phyloP scores from a whole-genome alignment of 2,329 filamentous ascomycete genomes.

The Microthyrium microscopicum region DNA sequence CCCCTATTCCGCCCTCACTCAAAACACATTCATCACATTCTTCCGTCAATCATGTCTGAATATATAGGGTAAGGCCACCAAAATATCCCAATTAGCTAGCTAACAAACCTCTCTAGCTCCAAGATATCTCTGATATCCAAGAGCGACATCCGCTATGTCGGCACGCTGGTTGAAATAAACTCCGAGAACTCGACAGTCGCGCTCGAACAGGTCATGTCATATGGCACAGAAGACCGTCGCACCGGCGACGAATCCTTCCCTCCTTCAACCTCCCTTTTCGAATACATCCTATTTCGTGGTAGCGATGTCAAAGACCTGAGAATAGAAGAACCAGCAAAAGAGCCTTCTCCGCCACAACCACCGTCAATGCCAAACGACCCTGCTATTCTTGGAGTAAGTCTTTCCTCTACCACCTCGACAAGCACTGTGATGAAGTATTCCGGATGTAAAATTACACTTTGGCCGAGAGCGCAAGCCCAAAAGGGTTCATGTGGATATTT shows the following conservation, averaged over 20 bases:
- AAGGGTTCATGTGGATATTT: slow-evolving; percentile 94
- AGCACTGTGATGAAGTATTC: slow-evolving; percentile 76
- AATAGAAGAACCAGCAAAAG: slow-evolving; percentile 66
- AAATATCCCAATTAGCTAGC: slow-evolving; percentile 14
- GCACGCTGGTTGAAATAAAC: slow-evolving; percentile 93
- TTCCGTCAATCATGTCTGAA: slow-evolving; percentile 44
- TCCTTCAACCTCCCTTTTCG: slow-evolving; percentile 77
- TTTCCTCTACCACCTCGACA: slow-evolving; percentile 5
- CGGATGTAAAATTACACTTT: slow-evolving; percentile 83
- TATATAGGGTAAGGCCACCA: slow-evolving; percentile 37
- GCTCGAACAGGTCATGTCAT: slow-evolving; percentile 88
- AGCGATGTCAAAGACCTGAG: slow-evolving; percentile 97
- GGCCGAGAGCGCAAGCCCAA: slow-evolving; percentile 89
- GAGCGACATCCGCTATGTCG: slow-evolving; percentile 95
- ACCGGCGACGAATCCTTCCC: slow-evolving; percentile 67
- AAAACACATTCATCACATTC: background rate
- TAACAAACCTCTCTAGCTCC: slow-evolving; percentile 46
- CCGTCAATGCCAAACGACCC: slow-evolving; percentile 81
- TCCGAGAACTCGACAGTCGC: slow-evolving; percentile 93
- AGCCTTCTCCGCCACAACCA: slow-evolving; percentile 50
- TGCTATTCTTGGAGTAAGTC: slow-evolving; percentile 90
- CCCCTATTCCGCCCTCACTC: background rate
- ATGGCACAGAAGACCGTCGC: slow-evolving; percentile 81
- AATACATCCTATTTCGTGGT: slow-evolving; percentile 96
- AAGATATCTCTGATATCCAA: slow-evolving; percentile 94